Conservation (phyloP, 106 monocot species). For the Alisma plantagoaquatica region DNA sequence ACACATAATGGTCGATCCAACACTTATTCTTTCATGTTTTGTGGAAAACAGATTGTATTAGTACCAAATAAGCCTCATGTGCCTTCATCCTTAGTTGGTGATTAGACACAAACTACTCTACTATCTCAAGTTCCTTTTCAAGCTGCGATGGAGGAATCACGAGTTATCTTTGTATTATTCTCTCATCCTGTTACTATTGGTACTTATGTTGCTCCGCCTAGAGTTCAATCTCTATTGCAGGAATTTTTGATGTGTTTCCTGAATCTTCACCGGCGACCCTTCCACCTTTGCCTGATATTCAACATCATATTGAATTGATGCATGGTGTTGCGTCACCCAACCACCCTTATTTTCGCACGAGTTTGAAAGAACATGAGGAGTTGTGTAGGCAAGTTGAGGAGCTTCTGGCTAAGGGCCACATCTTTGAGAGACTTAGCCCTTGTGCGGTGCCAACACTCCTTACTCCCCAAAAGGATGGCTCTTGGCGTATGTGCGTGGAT, state of each 20-base stretch:
- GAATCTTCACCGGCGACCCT: neutral
- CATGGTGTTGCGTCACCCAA: neutral
- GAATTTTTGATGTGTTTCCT: neutral
- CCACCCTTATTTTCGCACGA: neutral
- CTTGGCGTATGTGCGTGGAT: neutral
- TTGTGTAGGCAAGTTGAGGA: neutral
- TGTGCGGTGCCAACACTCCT: neutral
- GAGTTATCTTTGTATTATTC: no score
- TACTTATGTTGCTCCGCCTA: neutral
- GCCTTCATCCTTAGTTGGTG: neutral
- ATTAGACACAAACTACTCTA: neutral
- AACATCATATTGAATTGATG: conserved; percentile 1
- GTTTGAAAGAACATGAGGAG: neutral
- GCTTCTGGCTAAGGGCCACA: neutral
- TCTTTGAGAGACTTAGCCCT: neutral
- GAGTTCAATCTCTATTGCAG: neutral
- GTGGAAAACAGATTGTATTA: no score
- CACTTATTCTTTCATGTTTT: no score
- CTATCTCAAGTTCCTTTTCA: neutral
- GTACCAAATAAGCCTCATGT: neutral
- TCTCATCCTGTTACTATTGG: no score
- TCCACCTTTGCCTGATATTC: neutral
- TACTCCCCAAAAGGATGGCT: conserved; percentile 1
- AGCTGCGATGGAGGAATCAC: neutral
- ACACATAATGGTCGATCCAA: neutral